Percentiles rank a stretch among this genome's conserved stretches.
Conservation (phyloP, 202 grass and related monocot genomes). For the Cymbopogon flexuosus region DNA sequence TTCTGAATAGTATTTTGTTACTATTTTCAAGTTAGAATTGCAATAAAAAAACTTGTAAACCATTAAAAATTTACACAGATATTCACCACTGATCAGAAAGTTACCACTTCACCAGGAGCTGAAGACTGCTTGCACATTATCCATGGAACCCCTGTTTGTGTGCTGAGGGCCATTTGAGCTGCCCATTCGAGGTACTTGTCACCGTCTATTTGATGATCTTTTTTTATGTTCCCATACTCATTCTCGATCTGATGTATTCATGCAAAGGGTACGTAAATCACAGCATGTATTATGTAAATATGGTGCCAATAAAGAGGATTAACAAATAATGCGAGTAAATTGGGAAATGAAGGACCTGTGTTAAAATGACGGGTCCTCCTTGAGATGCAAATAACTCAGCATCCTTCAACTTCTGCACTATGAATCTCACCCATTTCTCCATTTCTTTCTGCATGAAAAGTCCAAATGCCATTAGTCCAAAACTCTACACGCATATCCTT, state of each 20-base stretch:
- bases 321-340: neutral
- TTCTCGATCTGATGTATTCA: conserved; percentile 62
- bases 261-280: conserved; percentile 18
- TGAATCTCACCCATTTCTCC: conserved; percentile 69
- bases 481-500: neutral
- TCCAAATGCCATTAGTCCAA: neutral
- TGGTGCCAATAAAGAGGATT: neutral
- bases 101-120: conserved; percentile 75
- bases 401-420: conserved; percentile 67
- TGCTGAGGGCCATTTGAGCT: conserved; percentile 54
- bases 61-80: conserved; percentile 11
- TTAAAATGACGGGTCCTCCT: conserved; percentile 78
- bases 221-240: conserved; percentile 74
- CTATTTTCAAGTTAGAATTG: neutral
- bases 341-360: conserved; percentile 53
- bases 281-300: neutral
- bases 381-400: conserved; percentile 64
- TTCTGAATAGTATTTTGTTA: neutral
- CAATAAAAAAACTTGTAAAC: neutral
- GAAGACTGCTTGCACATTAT: conserved; percentile 90
- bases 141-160: conserved; percentile 65
- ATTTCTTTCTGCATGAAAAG: conserved; percentile 57
- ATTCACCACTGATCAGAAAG: conserved; percentile 32
- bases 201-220: conserved; percentile 31
- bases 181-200: conserved; percentile 72